Evolutionary conservation across 2,329 filamentous ascomycete genomes (phyloP).

Genomic region (Parastagonospora nodorum): DNA sequence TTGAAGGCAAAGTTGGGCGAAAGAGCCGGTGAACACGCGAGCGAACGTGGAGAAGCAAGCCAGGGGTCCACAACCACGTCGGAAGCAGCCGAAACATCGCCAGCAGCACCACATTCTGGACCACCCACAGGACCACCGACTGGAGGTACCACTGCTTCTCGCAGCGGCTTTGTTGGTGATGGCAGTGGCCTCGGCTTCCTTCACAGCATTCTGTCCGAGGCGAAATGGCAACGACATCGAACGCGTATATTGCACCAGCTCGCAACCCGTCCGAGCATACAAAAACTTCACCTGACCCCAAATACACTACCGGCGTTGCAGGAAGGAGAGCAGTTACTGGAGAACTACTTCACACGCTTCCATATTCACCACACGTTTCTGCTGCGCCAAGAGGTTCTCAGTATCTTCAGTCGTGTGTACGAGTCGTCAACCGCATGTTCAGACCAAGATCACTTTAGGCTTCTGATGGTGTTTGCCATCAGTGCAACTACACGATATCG

Average conservation of each 20-base stretch:
- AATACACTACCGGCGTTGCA: constrained; percentile 3
- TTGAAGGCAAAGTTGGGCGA: constrained; percentile 1
- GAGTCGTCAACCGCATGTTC: neutral
- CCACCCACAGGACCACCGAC: constrained; percentile 5
- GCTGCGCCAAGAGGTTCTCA: constrained; percentile 9
- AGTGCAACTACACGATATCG: constrained; percentile 45
- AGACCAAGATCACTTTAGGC: constrained; percentile 41
- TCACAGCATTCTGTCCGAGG: constrained; percentile 16
- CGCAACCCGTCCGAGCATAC: constrained; percentile 12
- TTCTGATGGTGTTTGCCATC: constrained; percentile 48
- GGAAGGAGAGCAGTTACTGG: constrained; percentile 11
- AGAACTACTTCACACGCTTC: constrained; percentile 14
- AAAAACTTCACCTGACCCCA: constrained; percentile 2
- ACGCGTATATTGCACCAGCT: constrained; percentile 15
- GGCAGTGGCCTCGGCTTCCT: constrained; percentile 21
- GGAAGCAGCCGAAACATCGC: constrained; percentile 4
- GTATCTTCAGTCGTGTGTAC: constrained; percentile 13
- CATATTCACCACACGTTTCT: constrained; percentile 18
- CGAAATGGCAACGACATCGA: constrained; percentile 18
- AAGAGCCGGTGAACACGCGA: neutral
- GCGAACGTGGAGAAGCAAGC: neutral
- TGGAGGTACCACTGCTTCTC: constrained; percentile 5
- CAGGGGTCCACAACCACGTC: neutral
- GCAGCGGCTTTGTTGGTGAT: constrained; percentile 19
- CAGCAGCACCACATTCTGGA: neutral